These are phyloP conservation scores for Epichloe elymi DNA, from an alignment of 2,329 filamentous ascomycete genomes.

Conservation along the genomic window DNA sequence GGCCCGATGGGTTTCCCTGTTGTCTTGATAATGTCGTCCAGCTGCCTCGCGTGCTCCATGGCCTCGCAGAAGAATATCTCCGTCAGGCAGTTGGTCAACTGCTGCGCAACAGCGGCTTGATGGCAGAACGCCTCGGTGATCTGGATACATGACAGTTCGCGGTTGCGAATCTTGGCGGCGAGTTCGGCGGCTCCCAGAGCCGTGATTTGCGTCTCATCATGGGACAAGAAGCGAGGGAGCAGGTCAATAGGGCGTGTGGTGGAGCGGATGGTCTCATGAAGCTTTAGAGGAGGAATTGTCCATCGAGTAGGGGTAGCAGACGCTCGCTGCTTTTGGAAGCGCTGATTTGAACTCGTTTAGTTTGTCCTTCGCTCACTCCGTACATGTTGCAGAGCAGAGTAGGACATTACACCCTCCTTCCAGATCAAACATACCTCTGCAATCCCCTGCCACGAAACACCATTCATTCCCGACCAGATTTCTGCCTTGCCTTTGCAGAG, in stretches of 20 bases:
- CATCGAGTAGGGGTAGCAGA: slow-evolving; percentile 6
- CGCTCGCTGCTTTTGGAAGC: slow-evolving; percentile 2
- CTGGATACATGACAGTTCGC: slow-evolving; percentile 11
- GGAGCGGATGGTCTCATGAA: slow-evolving; percentile 6
- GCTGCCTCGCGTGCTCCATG: slow-evolving; percentile 25
- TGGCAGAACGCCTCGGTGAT: slow-evolving; percentile 16
- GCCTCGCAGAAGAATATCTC: slow-evolving; percentile 39
- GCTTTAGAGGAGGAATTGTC: slow-evolving; percentile 6
- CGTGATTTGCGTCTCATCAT: slow-evolving; percentile 12
- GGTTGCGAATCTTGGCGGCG: slow-evolving; percentile 7
- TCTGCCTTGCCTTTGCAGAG: background rate
- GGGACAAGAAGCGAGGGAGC: slow-evolving; percentile 7
- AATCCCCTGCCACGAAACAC: slow-evolving; percentile 4
- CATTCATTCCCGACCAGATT: background rate
- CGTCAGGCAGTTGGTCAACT: slow-evolving; percentile 26
- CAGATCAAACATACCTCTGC: slow-evolving; percentile 4
- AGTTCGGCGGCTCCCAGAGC: slow-evolving; percentile 8
- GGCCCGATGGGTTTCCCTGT: slow-evolving; percentile 19
- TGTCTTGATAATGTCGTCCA: slow-evolving; percentile 25
- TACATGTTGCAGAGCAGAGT: too few relatives aligned
- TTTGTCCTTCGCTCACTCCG: too few relatives aligned
- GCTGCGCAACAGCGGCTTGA: slow-evolving; percentile 16
- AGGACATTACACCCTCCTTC: too few relatives aligned
- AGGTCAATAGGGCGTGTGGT: slow-evolving; percentile 5
- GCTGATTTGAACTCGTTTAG: background rate